Base-by-base conservation (phyloP, 1,284 basidiomycete species). In the Sporisorium graminicola region DNA sequence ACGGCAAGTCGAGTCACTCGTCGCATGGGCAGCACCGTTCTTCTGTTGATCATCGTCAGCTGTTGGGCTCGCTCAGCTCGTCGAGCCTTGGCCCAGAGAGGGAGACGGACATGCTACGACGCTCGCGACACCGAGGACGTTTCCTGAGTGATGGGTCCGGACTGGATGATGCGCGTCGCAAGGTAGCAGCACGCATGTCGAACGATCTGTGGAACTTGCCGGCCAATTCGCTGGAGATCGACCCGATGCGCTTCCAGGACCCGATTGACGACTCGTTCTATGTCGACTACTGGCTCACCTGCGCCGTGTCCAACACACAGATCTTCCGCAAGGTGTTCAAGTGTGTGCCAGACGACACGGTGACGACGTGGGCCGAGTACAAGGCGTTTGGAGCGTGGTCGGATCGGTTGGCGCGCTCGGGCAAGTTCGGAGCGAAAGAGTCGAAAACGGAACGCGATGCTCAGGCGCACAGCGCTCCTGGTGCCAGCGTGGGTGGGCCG, bases 301-400 rank as follows among this genome's bases (percentile, higher is more conserved):
- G 75, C 7, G 84, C 84, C 1, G 74, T 79, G 35, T 80, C 81
- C 70, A 85, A 85, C 62, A 85, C 82, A 47, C 73, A 75, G 55
- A 79, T 85, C 46, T 85, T 73, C 74, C 68, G 83, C n/a, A 77
- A 78, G 29, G 83, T 85, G 53, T 85, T 85, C 77, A 81, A 80
- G 46, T 80, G 80, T 43, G 78, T 83, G 8, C 84, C 84, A 2
- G 84, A 85, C 62, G 82, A 85, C 58, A 80, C 74, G 43, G 78
- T 85, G 13, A 82, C 74, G 46, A 85, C 83, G 14, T 85, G 84
- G 84, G 68, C 71, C 18, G 81, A 82, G 54, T 85, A 84, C 71
- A 85, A 85, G 68, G 68, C 68, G 7, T 83, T 77, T 33, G 56
- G 51, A 14, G 65, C 73, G 0, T 85, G 82, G 82, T 44, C 66